phyloP scores from a whole-genome alignment of 2,329 filamentous ascomycete genomes.

The Ramichloridium luteum region DNA sequence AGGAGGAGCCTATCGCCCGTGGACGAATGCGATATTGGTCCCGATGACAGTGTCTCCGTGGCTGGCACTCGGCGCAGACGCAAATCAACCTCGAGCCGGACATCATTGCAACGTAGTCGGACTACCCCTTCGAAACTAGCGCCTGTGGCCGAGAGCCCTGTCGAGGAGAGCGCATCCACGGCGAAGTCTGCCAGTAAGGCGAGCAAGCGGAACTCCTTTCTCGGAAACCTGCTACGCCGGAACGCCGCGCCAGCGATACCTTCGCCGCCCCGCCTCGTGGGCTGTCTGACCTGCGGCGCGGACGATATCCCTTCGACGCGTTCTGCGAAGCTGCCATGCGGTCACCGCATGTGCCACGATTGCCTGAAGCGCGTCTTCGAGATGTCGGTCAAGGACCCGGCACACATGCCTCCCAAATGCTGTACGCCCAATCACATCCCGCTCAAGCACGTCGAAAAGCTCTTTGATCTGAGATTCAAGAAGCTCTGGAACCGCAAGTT shows the following conservation, averaged over 20 bases:
- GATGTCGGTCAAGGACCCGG: conserved; percentile 62
- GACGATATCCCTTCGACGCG: conserved; percentile 53
- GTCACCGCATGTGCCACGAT: conserved; percentile 66
- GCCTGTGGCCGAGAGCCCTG: conserved; percentile 13
- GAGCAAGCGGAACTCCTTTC: conserved; percentile 15
- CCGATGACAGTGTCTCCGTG: conserved; percentile 22
- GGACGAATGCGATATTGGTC: conserved; percentile 16
- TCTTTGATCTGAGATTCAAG: conserved; percentile 67
- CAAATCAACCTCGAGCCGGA: conserved; percentile 5
- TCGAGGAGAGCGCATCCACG: conserved; percentile 16
- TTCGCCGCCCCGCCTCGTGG: conserved; percentile 27
- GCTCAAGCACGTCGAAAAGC: conserved; percentile 59
- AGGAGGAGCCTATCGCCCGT: conserved; percentile 7
- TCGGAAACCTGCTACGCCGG: conserved; percentile 18
- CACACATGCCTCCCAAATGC: conserved; percentile 75
- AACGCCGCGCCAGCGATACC: conserved; percentile 10
- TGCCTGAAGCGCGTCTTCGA: conserved; percentile 66
- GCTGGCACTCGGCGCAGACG: conserved; percentile 5
- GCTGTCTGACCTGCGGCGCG: conserved; percentile 59
- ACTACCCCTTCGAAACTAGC: conserved; percentile 15
- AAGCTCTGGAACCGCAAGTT: conserved; percentile 70
- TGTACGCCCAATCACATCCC: conserved; percentile 64
- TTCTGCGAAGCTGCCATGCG: conserved; percentile 61
- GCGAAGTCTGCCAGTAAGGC: conserved; percentile 4
- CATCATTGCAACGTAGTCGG: conserved; percentile 11